Base-by-base conservation (phyloP, 257 asterid species). In the Plectranthus barbatus region DNA sequence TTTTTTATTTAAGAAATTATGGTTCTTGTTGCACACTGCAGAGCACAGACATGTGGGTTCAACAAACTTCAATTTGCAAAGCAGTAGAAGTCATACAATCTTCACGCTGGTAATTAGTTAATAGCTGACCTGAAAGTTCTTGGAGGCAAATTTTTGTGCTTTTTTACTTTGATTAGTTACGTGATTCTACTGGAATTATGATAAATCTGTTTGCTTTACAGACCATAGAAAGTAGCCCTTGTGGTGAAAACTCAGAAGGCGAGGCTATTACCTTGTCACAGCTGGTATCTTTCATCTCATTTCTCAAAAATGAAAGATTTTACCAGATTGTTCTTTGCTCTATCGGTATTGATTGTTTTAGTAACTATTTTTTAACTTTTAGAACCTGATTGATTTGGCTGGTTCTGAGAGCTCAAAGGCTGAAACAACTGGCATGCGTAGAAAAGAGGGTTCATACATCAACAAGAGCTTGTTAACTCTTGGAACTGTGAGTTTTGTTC, bases 21-120 rank as follows among this genome's bases (percentile, higher is more conserved):
- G 70, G 62, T 67, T 64, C 55, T 17, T 61, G 51, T n/a, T n/a
- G n/a, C n/a, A n/a, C n/a, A n/a, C n/a, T 76, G 80, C 88, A 93
- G 99, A 93, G 84, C 99, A 93, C 75, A 83, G 99, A 77, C 99
- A 93, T 62, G 96, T 93, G 69, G 99, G 99, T 68, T 93, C 99
- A n/a, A 93, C 99, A 33, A 87, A 87, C 79, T 93, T 93, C 88
- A 93, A 93, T 81, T 61, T 90, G 72, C 99, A 79, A 62, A 93
- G 99, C 86, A 93, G 99, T 84, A 87, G 99, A 84, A 93, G 99
- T 76, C 99, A 93, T 79, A 93, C 99, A 73, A 93, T 93, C 82
- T 93, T 93, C 83, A 90, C 97, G 0, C 84, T 93, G 99, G 99
- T 93, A 85, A 47, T 39, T 41, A 51, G 48, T 59, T 70, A 46